Evolutionary conservation across 1,284 basidiomycete genomes (phyloP).

Genomic region (Volvariella surrecta): DNA sequence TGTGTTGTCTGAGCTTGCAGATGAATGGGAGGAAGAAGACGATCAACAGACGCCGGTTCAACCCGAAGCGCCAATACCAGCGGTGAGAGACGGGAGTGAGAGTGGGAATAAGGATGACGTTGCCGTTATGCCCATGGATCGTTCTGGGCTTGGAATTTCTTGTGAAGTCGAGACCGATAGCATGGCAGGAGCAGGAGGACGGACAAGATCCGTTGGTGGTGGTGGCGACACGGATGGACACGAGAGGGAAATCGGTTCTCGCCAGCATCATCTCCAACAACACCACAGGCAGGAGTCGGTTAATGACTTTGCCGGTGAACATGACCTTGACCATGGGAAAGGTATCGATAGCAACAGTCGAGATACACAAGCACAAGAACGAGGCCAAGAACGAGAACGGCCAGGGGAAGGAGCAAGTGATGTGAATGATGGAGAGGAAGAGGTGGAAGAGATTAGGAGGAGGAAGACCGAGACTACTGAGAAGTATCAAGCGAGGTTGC

Average conservation of each 20-base stretch:
- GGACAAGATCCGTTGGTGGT: background rate
- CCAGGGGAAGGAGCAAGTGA: too few species aligned
- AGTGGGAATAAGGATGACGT: background rate
- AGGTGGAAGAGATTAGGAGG: conserved; percentile 50
- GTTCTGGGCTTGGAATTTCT: too few species aligned
- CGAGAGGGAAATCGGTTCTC: background rate
- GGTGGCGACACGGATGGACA: background rate
- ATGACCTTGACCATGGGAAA: background rate
- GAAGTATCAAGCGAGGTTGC: conserved; percentile 59
- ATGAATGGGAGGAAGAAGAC: conserved; percentile 13
- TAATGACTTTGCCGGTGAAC: background rate
- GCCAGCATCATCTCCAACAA: too few species aligned
- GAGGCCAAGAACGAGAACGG: too few species aligned
- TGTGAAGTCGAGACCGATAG: too few species aligned
- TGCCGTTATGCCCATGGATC: too few species aligned
- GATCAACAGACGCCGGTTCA: background rate
- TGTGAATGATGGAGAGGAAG: conserved; percentile 23
- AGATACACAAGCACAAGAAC: too few species aligned
- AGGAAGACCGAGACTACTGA: conserved; percentile 54
- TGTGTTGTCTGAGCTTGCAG: conserved; percentile 12
- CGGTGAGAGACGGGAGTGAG: too few species aligned
- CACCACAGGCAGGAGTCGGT: too few species aligned
- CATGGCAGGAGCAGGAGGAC: background rate
- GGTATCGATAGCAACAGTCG: background rate
- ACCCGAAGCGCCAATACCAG: conserved; percentile 7